A percentile compares a stretch with the other conserved stretches of the same genome.
Conservation (phyloP, 169 alveolate species). For the Amoebophrya sp. region DNA sequence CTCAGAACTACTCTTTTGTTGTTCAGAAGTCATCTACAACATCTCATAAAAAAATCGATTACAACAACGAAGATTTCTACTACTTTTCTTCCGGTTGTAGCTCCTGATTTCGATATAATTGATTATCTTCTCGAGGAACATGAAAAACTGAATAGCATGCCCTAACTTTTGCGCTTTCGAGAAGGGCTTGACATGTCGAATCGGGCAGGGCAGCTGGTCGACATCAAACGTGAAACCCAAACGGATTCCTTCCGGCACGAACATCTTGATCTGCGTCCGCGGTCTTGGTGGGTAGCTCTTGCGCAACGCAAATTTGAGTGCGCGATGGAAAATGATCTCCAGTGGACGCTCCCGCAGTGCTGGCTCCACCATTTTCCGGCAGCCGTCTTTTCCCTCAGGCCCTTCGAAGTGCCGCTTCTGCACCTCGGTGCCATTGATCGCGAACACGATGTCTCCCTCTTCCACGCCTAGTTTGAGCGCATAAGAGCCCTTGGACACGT, state of each 20-base stretch:
- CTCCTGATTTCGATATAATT: too few relatives aligned
- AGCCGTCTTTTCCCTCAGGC: not conserved
- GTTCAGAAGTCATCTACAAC: too few relatives aligned
- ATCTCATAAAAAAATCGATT: too few relatives aligned
- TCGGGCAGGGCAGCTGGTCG: not conserved
- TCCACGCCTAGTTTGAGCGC: not conserved
- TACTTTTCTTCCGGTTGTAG: too few relatives aligned
- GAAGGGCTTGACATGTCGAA: not conserved
- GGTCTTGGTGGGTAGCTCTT: not conserved
- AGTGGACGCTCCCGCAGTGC: constrained; percentile 8
- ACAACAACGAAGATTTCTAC: too few relatives aligned
- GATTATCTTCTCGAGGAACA: too few relatives aligned
- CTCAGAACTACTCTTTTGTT: too few relatives aligned
- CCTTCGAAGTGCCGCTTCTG: not conserved
- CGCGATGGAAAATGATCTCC: not conserved
- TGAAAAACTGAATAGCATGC: too few relatives aligned
- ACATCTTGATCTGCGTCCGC: not conserved
- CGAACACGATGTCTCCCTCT: not conserved
- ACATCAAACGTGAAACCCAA: not conserved
- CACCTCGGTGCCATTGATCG: not conserved
- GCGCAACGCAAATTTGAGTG: not conserved
- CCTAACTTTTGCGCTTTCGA: too few relatives aligned
- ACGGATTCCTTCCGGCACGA: not conserved
- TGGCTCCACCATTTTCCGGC: not conserved
- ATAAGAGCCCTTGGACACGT: not conserved